Base-by-base conservation (phyloP, 495 filamentous ascomycete genomes). In the Penicillium coffeae region DNA sequence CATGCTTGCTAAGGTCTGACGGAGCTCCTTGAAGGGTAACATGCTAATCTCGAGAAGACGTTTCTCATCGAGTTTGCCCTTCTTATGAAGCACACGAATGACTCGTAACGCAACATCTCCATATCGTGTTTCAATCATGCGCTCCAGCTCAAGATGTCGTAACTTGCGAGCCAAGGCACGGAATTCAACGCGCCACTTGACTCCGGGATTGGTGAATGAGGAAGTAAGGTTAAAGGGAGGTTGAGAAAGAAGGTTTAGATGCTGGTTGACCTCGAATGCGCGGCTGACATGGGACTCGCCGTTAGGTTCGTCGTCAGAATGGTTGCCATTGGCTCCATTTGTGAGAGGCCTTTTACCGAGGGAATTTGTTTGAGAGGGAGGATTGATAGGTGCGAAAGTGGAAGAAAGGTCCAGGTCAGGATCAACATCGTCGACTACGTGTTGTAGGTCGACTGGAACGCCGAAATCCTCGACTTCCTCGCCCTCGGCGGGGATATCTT, bases 31-130 rank as follows among this genome's bases (percentile, higher is more conserved):
- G 58, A 89, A 86, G 19, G 81, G 82, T 52, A 95, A 78, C 47
- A 97, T 75, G 45, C 82, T 84, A 47, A 88, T 73, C 30, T 81
- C 81, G 21, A 84, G 79, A 8, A 96, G 69, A 33, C 83, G 81
- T 60, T 93, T 95, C 63, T 99, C 93, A 50, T 96, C 91, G 13
- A 96, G 72, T 64, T 92, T 94, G 18, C 93, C 94, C 56, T 90
- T 88, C 41, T 83, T 82, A 35, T 85, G 80, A 13, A 97, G 79
- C 33, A 97, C 87, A 20, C 87, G 85, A 38, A 88, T 73, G 3
- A 97, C 75, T 3, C 91, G 87, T 3, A 86, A 73, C 3, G 88
- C 90, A 39, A 83, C 73, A 14, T 78, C 74, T n/a, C 87, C 90
- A 44, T 86, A 90, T 6, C 82, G 79, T 12, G 87, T 77, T 38